A percentile compares a stretch with the other conserved stretches of the same genome.
These are phyloP conservation scores for Tubosaeta sp. DNA, from an alignment of 768 basidiomycete species.

Conservation along the genomic window DNA sequence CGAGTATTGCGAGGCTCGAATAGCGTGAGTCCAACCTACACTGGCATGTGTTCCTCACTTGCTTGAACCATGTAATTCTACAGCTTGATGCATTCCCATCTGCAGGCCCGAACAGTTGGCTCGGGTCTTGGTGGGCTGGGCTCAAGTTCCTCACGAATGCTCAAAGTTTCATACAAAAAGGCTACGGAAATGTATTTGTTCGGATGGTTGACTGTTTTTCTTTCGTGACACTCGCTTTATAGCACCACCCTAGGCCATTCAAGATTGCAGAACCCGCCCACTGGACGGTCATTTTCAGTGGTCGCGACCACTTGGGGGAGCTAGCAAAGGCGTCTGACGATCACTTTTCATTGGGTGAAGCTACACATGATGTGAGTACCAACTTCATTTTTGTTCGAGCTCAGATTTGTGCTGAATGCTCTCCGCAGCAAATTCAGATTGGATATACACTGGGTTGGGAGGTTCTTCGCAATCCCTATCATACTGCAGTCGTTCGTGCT, in stretches of 20 bases:
- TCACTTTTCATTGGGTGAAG: conserved; percentile 1
- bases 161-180: background rate
- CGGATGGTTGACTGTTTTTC: background rate
- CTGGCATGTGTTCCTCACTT: background rate
- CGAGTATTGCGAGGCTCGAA: background rate
- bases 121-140: conserved; percentile 7
- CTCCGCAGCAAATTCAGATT: conserved; percentile 32
- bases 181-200: background rate
- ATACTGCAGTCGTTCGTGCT: conserved; percentile 25
- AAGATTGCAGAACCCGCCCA: background rate
- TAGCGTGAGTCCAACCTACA: background rate
- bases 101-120: background rate
- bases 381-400: background rate
- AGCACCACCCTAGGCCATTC: conserved; percentile 1
- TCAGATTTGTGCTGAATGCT: background rate
- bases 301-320: conserved; percentile 2
- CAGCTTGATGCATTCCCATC: conserved; percentile 6
- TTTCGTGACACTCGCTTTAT: background rate
- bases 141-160: background rate
- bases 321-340: conserved; percentile 1
- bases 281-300: conserved; percentile 1
- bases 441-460: conserved; percentile 37
- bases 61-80: background rate
- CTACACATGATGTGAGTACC: background rate
- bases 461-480: conserved; percentile 28